These are phyloP conservation scores for Salix exigua DNA, from an alignment of 345 rosid genomes.

Conservation along the genomic window DNA sequence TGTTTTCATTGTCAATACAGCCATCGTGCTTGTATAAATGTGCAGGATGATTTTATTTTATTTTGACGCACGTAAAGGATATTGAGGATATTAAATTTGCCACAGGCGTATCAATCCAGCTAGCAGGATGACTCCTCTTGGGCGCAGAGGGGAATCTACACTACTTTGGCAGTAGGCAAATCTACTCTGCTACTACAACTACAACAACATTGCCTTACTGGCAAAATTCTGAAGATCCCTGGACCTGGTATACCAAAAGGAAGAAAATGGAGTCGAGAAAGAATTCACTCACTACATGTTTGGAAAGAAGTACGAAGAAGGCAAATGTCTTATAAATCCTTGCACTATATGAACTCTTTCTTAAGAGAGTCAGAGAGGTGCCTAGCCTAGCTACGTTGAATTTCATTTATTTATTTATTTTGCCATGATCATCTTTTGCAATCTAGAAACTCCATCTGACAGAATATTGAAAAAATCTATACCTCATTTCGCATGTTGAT, in stretches of 20 bases:
- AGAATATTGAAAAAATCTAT: neutral
- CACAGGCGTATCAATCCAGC: neutral
- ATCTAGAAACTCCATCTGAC: neutral
- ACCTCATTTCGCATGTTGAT: conserved; percentile 76
- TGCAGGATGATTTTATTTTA: neutral
- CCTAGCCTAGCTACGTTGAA: neutral
- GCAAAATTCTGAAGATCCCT: neutral
- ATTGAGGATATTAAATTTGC: neutral
- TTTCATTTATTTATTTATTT: neutral
- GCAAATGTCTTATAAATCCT: neutral
- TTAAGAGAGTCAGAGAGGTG: neutral
- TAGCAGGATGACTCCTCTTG: neutral
- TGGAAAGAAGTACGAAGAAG: neutral
- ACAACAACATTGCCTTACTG: neutral
- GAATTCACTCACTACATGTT: neutral
- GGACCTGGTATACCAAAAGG: neutral
- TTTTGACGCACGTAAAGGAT: neutral
- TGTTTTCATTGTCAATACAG: neutral
- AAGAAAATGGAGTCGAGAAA: neutral
- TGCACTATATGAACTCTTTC: neutral
- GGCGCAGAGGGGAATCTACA: neutral
- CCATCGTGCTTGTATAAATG: neutral
- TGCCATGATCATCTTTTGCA: neutral
- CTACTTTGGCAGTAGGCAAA: neutral
- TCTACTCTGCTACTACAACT: neutral